Percentiles rank a stretch among this genome's conserved stretches.
Evolutionary conservation across 2,329 filamentous ascomycete genomes (phyloP).

Genomic region (Lachnellula cervina): DNA sequence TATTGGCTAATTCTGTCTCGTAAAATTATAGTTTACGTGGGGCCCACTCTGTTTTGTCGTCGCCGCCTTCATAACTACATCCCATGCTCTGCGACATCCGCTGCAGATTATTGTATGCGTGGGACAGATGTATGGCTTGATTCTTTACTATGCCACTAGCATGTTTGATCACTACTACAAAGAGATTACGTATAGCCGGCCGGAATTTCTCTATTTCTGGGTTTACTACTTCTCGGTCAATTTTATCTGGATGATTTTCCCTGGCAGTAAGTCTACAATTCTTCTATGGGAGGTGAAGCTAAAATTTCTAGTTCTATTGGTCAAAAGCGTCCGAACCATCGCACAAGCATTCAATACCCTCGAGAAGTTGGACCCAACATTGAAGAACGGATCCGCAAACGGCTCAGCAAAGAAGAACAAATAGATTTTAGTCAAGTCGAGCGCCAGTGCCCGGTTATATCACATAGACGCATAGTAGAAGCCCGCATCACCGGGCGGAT

Average conservation of each 20-base stretch:
- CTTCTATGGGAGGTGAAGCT: background rate
- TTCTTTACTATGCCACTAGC: constrained; percentile 59
- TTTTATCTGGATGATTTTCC: constrained; percentile 55
- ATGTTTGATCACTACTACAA: constrained; percentile 44
- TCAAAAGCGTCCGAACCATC: constrained; percentile 34
- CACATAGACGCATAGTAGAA: too few relatives aligned
- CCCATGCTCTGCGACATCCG: constrained; percentile 44
- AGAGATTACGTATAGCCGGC: constrained; percentile 49
- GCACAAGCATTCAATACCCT: constrained; percentile 34
- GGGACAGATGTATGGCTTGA: constrained; percentile 46
- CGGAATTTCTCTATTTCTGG: constrained; percentile 59
- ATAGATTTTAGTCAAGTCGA: too few relatives aligned
- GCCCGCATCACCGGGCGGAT: too few relatives aligned
- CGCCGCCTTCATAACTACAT: constrained; percentile 41
- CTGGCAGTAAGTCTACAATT: constrained; percentile 42
- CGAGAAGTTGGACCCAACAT: constrained; percentile 18
- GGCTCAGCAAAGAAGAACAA: background rate
- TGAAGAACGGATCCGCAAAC: background rate
- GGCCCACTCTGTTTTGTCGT: constrained; percentile 53
- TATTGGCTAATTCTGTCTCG: background rate
- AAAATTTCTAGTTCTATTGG: constrained; percentile 28
- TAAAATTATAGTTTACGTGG: constrained; percentile 43
- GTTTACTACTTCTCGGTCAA: constrained; percentile 60
- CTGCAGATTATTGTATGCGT: constrained; percentile 40
- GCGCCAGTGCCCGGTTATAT: too few relatives aligned